phyloP scores from a whole-genome alignment of 805 yeast species.

The Scheffersomyces ergatensis region DNA sequence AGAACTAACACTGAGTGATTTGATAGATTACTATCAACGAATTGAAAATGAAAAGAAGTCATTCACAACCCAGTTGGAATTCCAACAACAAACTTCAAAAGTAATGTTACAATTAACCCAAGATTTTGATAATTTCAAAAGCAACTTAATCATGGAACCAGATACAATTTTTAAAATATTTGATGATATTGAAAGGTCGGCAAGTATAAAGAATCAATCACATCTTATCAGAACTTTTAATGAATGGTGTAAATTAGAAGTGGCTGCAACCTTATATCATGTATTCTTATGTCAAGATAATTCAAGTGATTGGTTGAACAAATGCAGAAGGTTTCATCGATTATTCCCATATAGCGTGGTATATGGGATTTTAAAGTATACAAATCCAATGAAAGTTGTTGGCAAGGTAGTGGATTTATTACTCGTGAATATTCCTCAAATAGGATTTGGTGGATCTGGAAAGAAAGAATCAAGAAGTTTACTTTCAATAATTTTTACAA shows the following conservation, averaged over 20 bases:
- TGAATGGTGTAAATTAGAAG: conserved; percentile 79
- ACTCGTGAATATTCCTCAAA: conserved; percentile 47
- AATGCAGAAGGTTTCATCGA: conserved; percentile 67
- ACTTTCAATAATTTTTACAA: conserved; percentile 70
- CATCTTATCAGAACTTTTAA: conserved; percentile 67
- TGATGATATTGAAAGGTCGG: conserved; percentile 58
- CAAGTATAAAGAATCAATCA: conserved; percentile 55
- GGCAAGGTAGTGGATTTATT: conserved; percentile 78
- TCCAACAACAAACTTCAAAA: conserved; percentile 65
- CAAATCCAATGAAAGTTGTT: conserved; percentile 85
- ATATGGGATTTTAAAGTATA: conserved; percentile 71
- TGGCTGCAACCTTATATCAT: conserved; percentile 82
- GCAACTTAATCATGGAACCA: conserved; percentile 46
- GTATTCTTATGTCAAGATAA: conserved; percentile 77
- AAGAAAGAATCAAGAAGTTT: conserved; percentile 32
- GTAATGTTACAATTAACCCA: conserved; percentile 53
- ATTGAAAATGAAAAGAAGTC: conserved; percentile 57
- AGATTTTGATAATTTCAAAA: conserved; percentile 59
- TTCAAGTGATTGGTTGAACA: conserved; percentile 71
- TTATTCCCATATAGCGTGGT: conserved; percentile 79
- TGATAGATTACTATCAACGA: conserved; percentile 57
- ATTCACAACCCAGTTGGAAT: conserved; percentile 61
- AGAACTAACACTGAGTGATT: conserved; percentile 40
- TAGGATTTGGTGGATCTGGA: conserved; percentile 3
- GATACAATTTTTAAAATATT: conserved; percentile 62